A percentile compares a stretch with the other conserved stretches of the same genome.
Conservation (phyloP, 2,329 filamentous ascomycete species). For the Coniochaeta sp. region DNA sequence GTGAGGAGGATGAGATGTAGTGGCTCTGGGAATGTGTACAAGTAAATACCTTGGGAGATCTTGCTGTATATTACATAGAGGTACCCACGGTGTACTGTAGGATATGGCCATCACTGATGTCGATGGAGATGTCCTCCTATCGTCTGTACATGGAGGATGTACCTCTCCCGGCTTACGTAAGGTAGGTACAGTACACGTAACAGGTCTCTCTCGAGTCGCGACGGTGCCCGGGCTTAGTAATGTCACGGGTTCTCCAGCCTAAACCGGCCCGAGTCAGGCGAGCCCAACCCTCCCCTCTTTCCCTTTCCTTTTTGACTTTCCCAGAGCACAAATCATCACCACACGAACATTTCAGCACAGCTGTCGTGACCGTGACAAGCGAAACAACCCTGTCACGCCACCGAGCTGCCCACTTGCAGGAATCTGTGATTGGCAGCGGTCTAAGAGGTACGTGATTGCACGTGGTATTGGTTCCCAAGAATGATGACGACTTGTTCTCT, state of each 20-base stretch:
- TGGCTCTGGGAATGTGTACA: not conserved
- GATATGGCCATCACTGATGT: too few relatives aligned
- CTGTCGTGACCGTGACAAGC: not conserved
- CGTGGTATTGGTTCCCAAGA: not conserved
- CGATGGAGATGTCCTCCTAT: too few relatives aligned
- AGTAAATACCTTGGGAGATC: not conserved
- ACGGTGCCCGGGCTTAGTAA: not conserved
- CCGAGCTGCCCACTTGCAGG: not conserved
- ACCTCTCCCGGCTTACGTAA: too few relatives aligned
- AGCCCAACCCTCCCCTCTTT: too few relatives aligned
- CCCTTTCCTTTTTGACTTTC: too few relatives aligned
- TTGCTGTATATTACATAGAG: not conserved
- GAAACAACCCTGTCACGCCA: not conserved
- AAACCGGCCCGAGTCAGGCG: too few relatives aligned
- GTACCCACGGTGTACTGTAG: too few relatives aligned
- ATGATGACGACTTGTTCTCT: not conserved
- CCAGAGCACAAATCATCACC: slow-evolving; percentile 12
- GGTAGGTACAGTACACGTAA: too few relatives aligned
- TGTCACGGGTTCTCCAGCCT: too few relatives aligned
- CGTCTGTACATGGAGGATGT: too few relatives aligned
- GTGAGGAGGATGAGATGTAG: not conserved
- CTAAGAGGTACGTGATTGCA: not conserved
- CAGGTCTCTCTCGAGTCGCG: not conserved
- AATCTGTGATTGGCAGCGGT: not conserved
- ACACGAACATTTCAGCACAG: slow-evolving; percentile 18